Evolutionary conservation across 2,329 filamentous ascomycete species (phyloP).

Genomic region (Tolypocladium cylindrosporum): DNA sequence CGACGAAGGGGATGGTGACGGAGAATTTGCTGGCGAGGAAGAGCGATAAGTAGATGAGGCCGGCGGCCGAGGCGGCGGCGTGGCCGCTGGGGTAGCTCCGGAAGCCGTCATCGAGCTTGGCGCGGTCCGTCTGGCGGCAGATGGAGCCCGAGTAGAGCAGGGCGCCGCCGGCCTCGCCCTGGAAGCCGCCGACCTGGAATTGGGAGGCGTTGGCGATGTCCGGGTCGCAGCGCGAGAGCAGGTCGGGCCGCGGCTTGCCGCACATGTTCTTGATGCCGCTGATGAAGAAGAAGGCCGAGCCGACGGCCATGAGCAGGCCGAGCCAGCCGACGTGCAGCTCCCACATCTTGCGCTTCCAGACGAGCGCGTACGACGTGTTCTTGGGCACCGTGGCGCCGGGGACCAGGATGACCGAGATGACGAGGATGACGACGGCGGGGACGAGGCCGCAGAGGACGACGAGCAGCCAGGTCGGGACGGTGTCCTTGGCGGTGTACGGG

Average conservation of each 20-base stretch:
- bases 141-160: conserved; percentile 67
- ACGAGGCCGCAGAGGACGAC: conserved; percentile 51
- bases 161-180: conserved; percentile 41
- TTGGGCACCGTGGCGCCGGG: conserved; percentile 59
- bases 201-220: conserved; percentile 53
- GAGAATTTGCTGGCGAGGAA: conserved; percentile 79
- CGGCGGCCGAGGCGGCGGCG: conserved; percentile 61
- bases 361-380: conserved; percentile 50
- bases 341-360: conserved; percentile 81
- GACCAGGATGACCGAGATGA: conserved; percentile 60
- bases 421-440: conserved; percentile 57
- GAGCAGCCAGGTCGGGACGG: conserved; percentile 57
- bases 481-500: conserved; percentile 61
- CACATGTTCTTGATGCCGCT: conserved; percentile 75
- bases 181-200: conserved; percentile 54
- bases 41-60: conserved; percentile 75
- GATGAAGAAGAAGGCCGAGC: conserved; percentile 68
- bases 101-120: conserved; percentile 69
- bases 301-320: conserved; percentile 64
- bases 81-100: conserved; percentile 57
- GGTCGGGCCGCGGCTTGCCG: conserved; percentile 66
- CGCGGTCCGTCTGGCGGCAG: conserved; percentile 55
- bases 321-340: conserved; percentile 82
- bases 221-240: conserved; percentile 70
- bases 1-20: conserved; percentile 62